Conservation (phyloP, 179 eudicot genomes). For the Carnegiea gigantea region DNA sequence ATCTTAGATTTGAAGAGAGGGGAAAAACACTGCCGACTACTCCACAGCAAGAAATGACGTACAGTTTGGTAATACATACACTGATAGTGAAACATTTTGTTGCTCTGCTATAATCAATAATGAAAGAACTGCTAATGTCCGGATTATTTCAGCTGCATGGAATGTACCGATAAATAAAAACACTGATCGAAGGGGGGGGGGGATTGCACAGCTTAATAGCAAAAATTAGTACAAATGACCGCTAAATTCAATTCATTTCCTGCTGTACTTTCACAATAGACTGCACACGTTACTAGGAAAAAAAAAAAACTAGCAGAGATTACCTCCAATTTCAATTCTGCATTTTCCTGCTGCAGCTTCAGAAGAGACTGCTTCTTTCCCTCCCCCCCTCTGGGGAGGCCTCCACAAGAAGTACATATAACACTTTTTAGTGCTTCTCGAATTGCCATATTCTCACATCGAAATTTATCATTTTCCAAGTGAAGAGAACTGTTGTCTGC, state of each 20-base stretch:
- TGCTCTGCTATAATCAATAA: too few species aligned
- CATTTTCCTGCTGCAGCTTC: slow-evolving; percentile 57
- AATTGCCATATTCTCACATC: slow-evolving; percentile 59
- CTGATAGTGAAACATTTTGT: background rate
- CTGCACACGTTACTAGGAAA: background rate
- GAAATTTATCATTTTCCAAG: slow-evolving; percentile 53
- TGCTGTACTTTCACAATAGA: background rate
- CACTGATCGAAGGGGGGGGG: too few species aligned
- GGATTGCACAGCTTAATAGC: background rate
- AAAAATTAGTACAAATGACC: too few species aligned
- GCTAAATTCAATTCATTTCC: too few species aligned
- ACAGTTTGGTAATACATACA: background rate
- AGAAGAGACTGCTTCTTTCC: slow-evolving; percentile 24
- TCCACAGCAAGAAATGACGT: background rate
- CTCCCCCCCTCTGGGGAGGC: slow-evolving; percentile 44
- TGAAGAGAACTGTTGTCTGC: slow-evolving; percentile 53
- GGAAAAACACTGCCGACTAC: background rate
- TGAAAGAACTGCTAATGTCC: too few species aligned
- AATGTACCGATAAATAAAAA: too few species aligned
- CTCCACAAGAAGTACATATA: slow-evolving; percentile 73
- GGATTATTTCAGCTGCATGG: too few species aligned
- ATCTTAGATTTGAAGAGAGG: background rate
- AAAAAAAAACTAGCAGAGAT: background rate
- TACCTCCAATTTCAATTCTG: slow-evolving; percentile 62
- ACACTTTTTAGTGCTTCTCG: slow-evolving; percentile 53